Base-by-base conservation (phyloP, 2,329 filamentous ascomycete genomes). In the Cryoendolithus antarcticus region DNA sequence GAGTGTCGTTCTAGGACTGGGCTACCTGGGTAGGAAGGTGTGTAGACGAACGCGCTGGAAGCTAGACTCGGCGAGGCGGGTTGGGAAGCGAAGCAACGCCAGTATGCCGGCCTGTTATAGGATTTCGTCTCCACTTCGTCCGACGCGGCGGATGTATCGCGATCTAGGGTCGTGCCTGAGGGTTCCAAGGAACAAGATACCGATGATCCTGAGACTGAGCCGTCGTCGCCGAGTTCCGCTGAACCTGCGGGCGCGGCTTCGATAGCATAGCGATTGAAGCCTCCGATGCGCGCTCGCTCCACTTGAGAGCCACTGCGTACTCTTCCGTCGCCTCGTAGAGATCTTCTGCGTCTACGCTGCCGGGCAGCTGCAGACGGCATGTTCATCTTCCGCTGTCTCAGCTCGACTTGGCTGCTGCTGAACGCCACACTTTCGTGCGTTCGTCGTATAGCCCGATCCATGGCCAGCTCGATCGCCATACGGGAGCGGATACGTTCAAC, bases 401-500 rank as follows among this genome's bases (percentile, higher is more conserved):
- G 54, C 44, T 80, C 70, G 7, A 74, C 69, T 45, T 80, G 76
- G 47, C 74, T 77, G 37, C 74, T 69, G 24, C 75, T 79, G 52
- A 85, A 85, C 10, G 80, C 77, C 2, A 85, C 76, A 3, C 77
- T 67, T 2, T 80, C 74, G 24, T 80, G 71, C 24, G 86, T 64
- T 9, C 70, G 67, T 45, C 82, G 78, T 1, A 89, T 80, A 2
- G 82, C 81, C 12, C 74, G 70, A 54, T 91, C 83, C 1, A 96
- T 64, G 3, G 86, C 85, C 34, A 94, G 64, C 58, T 96, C 89
- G 39, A 95, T 85, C 3, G 86, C 84, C 50, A 86, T 86, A 39
- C 86, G 81, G 53, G 94, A 91, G 30, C 83, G 72, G 51, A 96
- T 82, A 9, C 86, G 77, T 46, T 81, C 82, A 7, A 96, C 65